These are phyloP conservation scores for Metschnikowia orientalis DNA, from an alignment of 805 yeast species.

Conservation along the genomic window DNA sequence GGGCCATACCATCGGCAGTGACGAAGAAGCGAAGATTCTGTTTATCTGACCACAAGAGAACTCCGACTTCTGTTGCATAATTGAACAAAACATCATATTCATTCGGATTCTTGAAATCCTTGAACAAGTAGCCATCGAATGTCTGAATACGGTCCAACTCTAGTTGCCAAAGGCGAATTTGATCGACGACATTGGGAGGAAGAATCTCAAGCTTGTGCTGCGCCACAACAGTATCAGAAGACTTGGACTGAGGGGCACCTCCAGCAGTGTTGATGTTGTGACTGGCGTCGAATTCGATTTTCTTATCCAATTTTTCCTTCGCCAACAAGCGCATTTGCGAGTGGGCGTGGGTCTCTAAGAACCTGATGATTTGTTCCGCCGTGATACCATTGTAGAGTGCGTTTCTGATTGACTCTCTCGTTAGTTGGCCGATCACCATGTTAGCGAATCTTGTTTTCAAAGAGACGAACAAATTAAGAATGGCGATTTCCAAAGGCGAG, in stretches of 20 bases:
- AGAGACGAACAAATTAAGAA: slow-evolving; percentile 82
- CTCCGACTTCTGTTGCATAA: slow-evolving; percentile 90
- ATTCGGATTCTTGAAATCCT: slow-evolving; percentile 72
- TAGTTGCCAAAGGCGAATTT: slow-evolving; percentile 91
- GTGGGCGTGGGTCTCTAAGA: slow-evolving; percentile 88
- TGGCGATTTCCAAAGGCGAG: slow-evolving; percentile 92
- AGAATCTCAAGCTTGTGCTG: slow-evolving; percentile 57
- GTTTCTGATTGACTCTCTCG: slow-evolving; percentile 83
- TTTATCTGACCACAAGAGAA: slow-evolving; percentile 80
- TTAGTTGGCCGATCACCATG: slow-evolving; percentile 89
- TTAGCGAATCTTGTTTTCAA: slow-evolving; percentile 80
- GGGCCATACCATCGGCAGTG: slow-evolving; percentile 78
- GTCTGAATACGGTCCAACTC: slow-evolving; percentile 90
- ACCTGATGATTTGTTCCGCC: slow-evolving; percentile 89
- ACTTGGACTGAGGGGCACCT: slow-evolving; percentile 34
- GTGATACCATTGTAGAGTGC: slow-evolving; percentile 89
- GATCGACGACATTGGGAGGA: slow-evolving; percentile 97
- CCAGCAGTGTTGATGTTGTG: slow-evolving; percentile 45
- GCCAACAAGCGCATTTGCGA: slow-evolving; percentile 80
- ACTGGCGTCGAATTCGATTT: slow-evolving; percentile 57
- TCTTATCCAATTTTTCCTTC: slow-evolving; percentile 62
- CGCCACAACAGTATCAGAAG: slow-evolving; percentile 27
- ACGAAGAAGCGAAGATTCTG: slow-evolving; percentile 73
- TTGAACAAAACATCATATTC: slow-evolving; percentile 70
- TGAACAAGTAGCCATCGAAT: slow-evolving; percentile 80